Base-by-base conservation (phyloP, 192 early-diverging fungal species). In the Chytriomyces confervae region DNA sequence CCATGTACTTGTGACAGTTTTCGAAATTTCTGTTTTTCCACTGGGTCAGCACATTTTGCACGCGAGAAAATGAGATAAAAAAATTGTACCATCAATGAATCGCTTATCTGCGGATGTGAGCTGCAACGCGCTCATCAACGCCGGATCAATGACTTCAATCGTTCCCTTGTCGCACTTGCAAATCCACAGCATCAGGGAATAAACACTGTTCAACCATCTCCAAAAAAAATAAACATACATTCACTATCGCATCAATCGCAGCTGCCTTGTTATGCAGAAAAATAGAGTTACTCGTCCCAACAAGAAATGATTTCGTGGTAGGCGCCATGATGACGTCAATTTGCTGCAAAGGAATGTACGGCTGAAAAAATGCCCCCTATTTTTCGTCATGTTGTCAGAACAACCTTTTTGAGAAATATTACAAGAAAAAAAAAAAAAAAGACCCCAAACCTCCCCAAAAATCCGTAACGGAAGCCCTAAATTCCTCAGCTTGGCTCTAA, bases 331-430 rank as follows among this genome's bases (percentile, higher is more conserved):
- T 64, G 23, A 94, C 91, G 64, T 94, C 92, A 57, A 94, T 93
- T 78, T 94, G 93, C 70, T 94, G 93, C 7, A 94, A 78, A 13
- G 93, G 93, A 65, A 94, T 85, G 76, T 94, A 94, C 11, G 93
- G 93, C 65, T 94, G 93, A 72, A 93, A 94, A 66, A 94, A 93
- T 0, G 86, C 88, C 1, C 91, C 92, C 89, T 93, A 57, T 36
- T 36, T 36, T 36, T 36, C 36, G 36, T 36, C 36, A 36, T 36
- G 53, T 0, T 57, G 53, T 20, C 13, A 57, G 57, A 68, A 9
- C n/a, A 13, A 3, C 5, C 48, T 83, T 80, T 10, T 44, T 4
- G 11, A 69, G 50, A 16, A 36, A 36, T 27, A 8, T 27, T n/a
- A n/a, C 65, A 27, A 7, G 9, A 27, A 44, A 6, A 57, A 1